These are phyloP conservation scores for Candida sp. DNA, from an alignment of 1,139 yeast genomes.

Conservation along the genomic window DNA sequence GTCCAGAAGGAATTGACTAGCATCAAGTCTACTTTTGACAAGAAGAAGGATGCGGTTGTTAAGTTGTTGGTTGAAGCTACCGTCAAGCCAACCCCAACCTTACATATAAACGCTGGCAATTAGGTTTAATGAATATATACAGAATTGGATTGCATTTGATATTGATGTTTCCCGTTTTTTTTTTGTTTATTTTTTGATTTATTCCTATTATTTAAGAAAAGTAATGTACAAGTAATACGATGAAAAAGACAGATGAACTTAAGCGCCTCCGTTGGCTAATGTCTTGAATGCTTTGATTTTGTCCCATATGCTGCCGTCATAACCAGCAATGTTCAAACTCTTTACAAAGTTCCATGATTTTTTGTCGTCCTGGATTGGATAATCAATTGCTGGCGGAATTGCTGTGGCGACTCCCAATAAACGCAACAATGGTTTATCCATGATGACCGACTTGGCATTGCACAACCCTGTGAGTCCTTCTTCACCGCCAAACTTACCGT, in stretches of 20 bases:
- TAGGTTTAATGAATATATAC: slow-evolving; percentile 1
- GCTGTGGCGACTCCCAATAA: slow-evolving; percentile 66
- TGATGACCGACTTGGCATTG: slow-evolving; percentile 82
- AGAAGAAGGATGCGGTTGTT: slow-evolving; percentile 71
- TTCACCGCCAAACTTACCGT: slow-evolving; percentile 96
- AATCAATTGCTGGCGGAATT: slow-evolving; percentile 88
- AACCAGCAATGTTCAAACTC: slow-evolving; percentile 86
- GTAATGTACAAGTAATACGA: neutral
- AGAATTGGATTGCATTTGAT: neutral
- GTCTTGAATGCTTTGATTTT: slow-evolving; percentile 45
- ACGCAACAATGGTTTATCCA: slow-evolving; percentile 75
- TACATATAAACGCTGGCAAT: slow-evolving; percentile 72
- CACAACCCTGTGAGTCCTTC: slow-evolving; percentile 94
- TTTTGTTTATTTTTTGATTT: neutral
- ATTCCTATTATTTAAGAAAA: neutral
- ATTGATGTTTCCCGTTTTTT: neutral
- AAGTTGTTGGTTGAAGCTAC: slow-evolving; percentile 82
- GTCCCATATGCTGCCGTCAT: slow-evolving; percentile 76
- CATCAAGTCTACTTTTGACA: slow-evolving; percentile 65
- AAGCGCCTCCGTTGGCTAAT: slow-evolving; percentile 34
- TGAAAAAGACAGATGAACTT: neutral
- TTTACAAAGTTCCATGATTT: slow-evolving; percentile 89
- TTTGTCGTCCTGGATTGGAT: slow-evolving; percentile 82
- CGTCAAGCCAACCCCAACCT: slow-evolving; percentile 75
- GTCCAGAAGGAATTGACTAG: slow-evolving; percentile 63